Base-by-base conservation (phyloP, 2,329 filamentous ascomycete species). In the Alternaria sp. region DNA sequence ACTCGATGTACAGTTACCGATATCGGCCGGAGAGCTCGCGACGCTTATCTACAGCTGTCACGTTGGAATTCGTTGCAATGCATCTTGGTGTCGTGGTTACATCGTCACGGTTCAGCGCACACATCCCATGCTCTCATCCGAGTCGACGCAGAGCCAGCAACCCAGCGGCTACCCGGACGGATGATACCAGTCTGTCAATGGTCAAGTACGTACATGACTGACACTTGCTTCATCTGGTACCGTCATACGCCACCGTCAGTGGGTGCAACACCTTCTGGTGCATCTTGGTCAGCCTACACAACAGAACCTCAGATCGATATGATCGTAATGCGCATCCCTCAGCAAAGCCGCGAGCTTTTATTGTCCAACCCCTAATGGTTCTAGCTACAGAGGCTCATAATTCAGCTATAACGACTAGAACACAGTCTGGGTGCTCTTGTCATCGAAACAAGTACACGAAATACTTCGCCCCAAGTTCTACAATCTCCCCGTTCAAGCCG, bases 11-110 rank as follows among this genome's bases (percentile, higher is more conserved):
- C 22, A 53, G 64, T 56, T 65, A 67, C 70, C 71, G 66, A 73
- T 68, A 66, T 73, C 66, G 69, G 65, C 65, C 62, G 67, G 59
- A 53, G 57, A 27, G 48, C 44, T 59, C 27, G 59, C 58, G 50
- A 62, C 60, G 61, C 65, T 20, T 58, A 64, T 65, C 61, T 59
- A 58, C 62, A 65, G 68, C 50, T 71, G 68, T 68, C 70, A 67
- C 63, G 59, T 64, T 55, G 43, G 50, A 45, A 16, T 43, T 14
- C 16, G 38, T 43, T 27, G 43, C 18, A 41, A 41, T n/a, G 36
- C 51, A 34, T 14, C 28, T 50, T 32, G 38, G 36, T 9, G 28
- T 34, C 36, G 14, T 43, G 45, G 50, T 46, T 48, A 44, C 38
- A 44, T 51, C 6, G 27, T 36, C 20, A 38, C 49, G n/a, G 30